Conservation (phyloP, 2,329 filamentous ascomycete genomes). For the Epichloe hybrida region DNA sequence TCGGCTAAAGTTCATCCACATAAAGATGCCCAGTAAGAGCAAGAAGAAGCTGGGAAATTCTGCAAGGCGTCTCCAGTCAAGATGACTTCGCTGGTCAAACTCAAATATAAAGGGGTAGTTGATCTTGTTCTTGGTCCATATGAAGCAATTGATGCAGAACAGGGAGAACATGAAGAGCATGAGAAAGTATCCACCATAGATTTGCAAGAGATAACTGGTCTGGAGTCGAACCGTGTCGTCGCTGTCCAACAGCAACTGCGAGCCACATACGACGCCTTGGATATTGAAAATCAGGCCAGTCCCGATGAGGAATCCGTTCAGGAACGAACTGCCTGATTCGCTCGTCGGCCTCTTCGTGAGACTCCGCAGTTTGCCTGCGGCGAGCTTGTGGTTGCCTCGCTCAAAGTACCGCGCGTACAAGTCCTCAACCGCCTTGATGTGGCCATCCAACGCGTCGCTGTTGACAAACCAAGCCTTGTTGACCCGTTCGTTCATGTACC, state of each 20-base stretch:
- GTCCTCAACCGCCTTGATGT: constrained; percentile 74
- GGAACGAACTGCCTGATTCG: constrained; percentile 44
- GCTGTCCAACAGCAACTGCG: constrained; percentile 34
- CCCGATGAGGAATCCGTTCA: constrained; percentile 53
- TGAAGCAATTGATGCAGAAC: constrained; percentile 73
- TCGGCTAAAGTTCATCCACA: constrained; percentile 80
- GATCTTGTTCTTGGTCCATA: constrained; percentile 76
- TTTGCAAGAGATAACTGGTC: constrained; percentile 63
- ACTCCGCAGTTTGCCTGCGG: constrained; percentile 71
- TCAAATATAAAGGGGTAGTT: constrained; percentile 98
- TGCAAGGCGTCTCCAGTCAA: constrained; percentile 81
- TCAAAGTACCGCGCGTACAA: constrained; percentile 93
- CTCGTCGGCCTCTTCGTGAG: constrained; percentile 46
- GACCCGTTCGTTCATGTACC: constrained; percentile 85
- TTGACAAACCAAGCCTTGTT: constrained; percentile 84
- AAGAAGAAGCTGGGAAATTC: constrained; percentile 80
- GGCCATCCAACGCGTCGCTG: constrained; percentile 68
- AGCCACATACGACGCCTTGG: constrained; percentile 50
- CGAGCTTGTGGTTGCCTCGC: constrained; percentile 82
- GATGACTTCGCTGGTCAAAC: constrained; percentile 70
- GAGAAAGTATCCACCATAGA: constrained; percentile 88
- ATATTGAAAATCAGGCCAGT: constrained; percentile 51
- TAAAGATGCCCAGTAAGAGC: constrained; percentile 61
- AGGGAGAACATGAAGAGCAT: constrained; percentile 65
- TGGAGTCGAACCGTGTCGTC: constrained; percentile 35